Percentiles rank a stretch among this genome's conserved stretches.
phyloP scores from a whole-genome alignment of 345 rosid genomes.

The Gossypium ekmanianum region DNA sequence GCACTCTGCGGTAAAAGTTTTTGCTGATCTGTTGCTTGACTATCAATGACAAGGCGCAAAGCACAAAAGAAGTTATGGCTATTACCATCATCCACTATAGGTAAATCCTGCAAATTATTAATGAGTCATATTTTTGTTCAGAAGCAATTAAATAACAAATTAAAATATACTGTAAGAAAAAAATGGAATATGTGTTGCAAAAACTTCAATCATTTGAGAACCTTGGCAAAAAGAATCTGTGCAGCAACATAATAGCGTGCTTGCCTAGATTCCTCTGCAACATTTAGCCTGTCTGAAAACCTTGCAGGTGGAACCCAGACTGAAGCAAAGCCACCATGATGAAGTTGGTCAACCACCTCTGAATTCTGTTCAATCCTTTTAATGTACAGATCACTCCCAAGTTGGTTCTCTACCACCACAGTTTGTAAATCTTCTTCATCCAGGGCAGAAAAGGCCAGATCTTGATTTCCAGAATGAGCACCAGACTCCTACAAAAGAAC shows the following conservation, averaged over 20 bases:
- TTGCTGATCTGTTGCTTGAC: conserved; percentile 79
- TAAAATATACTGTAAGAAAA: not conserved
- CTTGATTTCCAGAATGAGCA: conserved; percentile 42
- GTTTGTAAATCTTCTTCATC: conserved; percentile 97
- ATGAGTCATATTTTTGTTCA: conserved; percentile 9
- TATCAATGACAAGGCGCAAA: conserved; percentile 76
- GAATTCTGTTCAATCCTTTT: conserved; percentile 69
- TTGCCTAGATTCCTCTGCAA: conserved; percentile 74
- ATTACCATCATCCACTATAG: conserved; percentile 79
- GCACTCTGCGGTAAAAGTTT: conserved; percentile 96
- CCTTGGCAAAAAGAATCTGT: conserved; percentile 92
- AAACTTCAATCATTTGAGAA: conserved; percentile 22
- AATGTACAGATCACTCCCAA: conserved; percentile 76
- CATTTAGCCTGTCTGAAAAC: conserved; percentile 78
- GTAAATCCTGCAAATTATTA: conserved; percentile 63
- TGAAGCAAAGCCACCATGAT: conserved; percentile 48
- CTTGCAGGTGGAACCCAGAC: conserved; percentile 96
- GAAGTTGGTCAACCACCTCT: conserved; percentile 50
- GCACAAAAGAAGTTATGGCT: conserved; percentile 93
- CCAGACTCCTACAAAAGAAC: conserved; percentile 49
- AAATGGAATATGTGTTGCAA: not conserved
- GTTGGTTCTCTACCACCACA: conserved; percentile 74
- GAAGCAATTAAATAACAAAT: conserved; percentile 4
- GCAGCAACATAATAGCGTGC: conserved; percentile 65
- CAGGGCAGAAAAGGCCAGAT: conserved; percentile 69